Percentiles rank a stretch among this genome's conserved stretches.
Evolutionary conservation across 2,329 filamentous ascomycete species (phyloP).

Genomic region (Stachybotrys chartarum): DNA sequence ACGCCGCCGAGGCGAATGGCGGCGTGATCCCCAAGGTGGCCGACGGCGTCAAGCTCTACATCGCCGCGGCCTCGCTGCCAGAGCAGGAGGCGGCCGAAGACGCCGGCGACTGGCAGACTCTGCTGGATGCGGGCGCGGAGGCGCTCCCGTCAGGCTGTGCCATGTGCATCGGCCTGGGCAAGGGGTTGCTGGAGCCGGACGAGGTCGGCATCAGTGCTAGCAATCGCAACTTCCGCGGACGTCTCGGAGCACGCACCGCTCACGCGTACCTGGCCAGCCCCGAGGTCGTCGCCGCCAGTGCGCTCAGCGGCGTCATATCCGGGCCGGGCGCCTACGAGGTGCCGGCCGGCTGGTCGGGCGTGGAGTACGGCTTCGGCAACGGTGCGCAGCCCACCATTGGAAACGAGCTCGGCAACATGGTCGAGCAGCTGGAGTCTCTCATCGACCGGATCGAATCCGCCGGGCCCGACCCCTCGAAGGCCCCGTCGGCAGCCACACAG

Average conservation of each 20-base stretch:
- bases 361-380: constrained; percentile 42
- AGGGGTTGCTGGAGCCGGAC: constrained; percentile 72
- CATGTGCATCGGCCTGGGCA: constrained; percentile 56
- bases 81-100: constrained; percentile 76
- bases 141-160: constrained; percentile 68
- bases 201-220: constrained; percentile 78
- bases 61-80: constrained; percentile 73
- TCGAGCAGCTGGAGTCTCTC: too few species aligned
- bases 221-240: constrained; percentile 87
- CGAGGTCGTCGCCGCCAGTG: constrained; percentile 83
- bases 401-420: background rate
- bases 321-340: constrained; percentile 71
- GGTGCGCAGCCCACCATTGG: constrained; percentile 23
- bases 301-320: constrained; percentile 60
- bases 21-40: constrained; percentile 64
- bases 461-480: background rate
- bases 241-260: constrained; percentile 63
- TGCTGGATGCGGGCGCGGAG: constrained; percentile 71
- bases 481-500: constrained; percentile 20
- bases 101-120: constrained; percentile 75
- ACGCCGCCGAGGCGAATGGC: constrained; percentile 52
- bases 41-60: constrained; percentile 74
- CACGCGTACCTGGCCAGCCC: constrained; percentile 81
- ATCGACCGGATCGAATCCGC: too few species aligned
- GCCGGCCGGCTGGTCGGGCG: constrained; percentile 56